These are phyloP conservation scores for Penicillium janthinellum DNA, from an alignment of 2,329 filamentous ascomycete genomes.

Conservation along the genomic window DNA sequence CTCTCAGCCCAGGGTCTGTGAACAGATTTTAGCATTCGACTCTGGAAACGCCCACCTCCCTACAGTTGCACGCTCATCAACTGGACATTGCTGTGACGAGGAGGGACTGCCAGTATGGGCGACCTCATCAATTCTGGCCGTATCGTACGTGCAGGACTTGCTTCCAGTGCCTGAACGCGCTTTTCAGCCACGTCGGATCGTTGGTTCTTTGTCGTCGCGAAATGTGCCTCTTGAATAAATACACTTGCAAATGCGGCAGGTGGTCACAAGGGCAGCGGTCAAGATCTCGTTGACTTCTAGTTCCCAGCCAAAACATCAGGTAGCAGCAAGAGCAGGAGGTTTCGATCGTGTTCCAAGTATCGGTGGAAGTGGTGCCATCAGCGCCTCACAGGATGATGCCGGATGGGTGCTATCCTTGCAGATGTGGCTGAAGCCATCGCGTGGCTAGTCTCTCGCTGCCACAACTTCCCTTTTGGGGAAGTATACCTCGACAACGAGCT, in stretches of 20 bases:
- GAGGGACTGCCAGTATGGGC: background rate
- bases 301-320: too few relatives aligned
- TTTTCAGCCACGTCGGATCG: background rate
- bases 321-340: background rate
- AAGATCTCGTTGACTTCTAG: background rate
- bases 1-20: background rate
- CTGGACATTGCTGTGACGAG: background rate
- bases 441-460: conserved; percentile 18
- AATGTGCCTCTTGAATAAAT: background rate
- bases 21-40: background rate
- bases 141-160: background rate
- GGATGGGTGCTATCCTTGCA: background rate
- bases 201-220: background rate
- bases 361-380: background rate
- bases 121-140: background rate
- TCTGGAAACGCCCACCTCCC: background rate
- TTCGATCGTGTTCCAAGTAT: background rate
- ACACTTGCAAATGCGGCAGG: background rate
- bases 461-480: conserved; percentile 17
- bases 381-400: background rate
- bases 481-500: conserved; percentile 18
- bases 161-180: background rate
- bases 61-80: too few relatives aligned
- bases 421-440: conserved; percentile 9
- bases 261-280: background rate